phyloP scores from a whole-genome alignment of 352 stramenopile genomes.

The Hyaloperonospora arabidopsidis region DNA sequence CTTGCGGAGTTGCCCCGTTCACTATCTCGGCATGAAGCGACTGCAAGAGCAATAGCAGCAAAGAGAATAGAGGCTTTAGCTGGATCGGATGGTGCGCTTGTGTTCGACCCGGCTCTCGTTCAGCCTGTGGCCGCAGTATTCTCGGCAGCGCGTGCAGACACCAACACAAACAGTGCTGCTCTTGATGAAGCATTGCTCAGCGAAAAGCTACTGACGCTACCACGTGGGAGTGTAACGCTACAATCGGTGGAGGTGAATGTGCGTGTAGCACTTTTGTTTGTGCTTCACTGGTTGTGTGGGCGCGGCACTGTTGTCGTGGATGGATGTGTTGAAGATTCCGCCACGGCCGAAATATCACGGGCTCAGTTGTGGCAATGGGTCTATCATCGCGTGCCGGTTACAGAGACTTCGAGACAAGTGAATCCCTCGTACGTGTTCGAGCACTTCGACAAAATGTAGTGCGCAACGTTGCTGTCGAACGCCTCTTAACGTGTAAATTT shows the following conservation, averaged over 20 bases:
- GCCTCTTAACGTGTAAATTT: not conserved
- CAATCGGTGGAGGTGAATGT: conserved; percentile 81
- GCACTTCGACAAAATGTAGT: not conserved
- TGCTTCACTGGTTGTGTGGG: conserved; percentile 86
- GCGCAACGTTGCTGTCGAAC: not conserved
- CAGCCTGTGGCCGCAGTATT: conserved; percentile 38
- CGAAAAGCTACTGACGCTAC: conserved; percentile 44
- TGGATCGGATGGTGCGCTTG: conserved; percentile 91
- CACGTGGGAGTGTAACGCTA: conserved; percentile 59
- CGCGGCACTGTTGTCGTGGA: conserved; percentile 88
- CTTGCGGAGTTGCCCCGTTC: conserved; percentile 80
- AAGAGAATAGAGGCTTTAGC: conserved; percentile 82
- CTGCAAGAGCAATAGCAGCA: conserved; percentile 71
- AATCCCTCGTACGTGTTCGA: conserved; percentile 30
- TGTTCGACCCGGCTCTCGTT: conserved; percentile 90
- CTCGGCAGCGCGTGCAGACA: conserved; percentile 3
- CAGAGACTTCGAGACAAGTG: conserved; percentile 19
- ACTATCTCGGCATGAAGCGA: conserved; percentile 51
- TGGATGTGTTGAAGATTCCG: conserved; percentile 90
- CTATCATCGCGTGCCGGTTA: conserved; percentile 43
- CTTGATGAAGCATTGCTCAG: conserved; percentile 36
- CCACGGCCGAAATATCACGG: conserved; percentile 91
- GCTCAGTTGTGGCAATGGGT: conserved; percentile 89
- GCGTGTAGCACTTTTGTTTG: conserved; percentile 85
- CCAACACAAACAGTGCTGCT: not conserved